These are phyloP conservation scores for Exophiala bonariae DNA, from an alignment of 2,329 filamentous ascomycete genomes.

Conservation along the genomic window DNA sequence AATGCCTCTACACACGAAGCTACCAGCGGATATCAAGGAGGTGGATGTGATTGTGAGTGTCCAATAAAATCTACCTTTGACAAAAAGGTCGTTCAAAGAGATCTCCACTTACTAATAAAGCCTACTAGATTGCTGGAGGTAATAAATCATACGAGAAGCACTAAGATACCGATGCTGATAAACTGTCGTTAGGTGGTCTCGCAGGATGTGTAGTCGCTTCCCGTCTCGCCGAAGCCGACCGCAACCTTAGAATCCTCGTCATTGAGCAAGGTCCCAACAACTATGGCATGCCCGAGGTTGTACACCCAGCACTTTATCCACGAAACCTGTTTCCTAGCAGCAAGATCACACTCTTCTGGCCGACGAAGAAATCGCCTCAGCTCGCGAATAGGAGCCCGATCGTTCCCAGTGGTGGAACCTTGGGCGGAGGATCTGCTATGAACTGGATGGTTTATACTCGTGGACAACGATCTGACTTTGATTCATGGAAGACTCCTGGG, in stretches of 20 bases:
- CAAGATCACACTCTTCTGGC: slow-evolving; percentile 55
- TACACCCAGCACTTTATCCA: slow-evolving; percentile 53
- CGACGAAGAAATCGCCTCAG: slow-evolving; percentile 44
- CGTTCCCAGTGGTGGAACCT: slow-evolving; percentile 48
- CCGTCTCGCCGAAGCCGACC: slow-evolving; percentile 53
- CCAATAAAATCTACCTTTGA: too few species aligned
- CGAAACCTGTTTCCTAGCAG: slow-evolving; percentile 49
- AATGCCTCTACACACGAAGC: slow-evolving; percentile 2
- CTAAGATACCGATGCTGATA: too few species aligned
- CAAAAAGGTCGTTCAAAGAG: too few species aligned
- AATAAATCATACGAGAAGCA: too few species aligned
- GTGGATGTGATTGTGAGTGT: slow-evolving; percentile 4
- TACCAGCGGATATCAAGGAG: neutral
- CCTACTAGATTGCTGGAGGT: too few species aligned
- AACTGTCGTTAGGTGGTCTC: slow-evolving; percentile 40
- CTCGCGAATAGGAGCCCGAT: slow-evolving; percentile 32
- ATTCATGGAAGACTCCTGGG: slow-evolving; percentile 54
- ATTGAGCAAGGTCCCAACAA: slow-evolving; percentile 58
- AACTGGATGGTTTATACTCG: slow-evolving; percentile 58
- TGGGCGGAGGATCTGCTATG: slow-evolving; percentile 64
- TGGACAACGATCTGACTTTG: slow-evolving; percentile 37
- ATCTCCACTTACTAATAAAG: too few species aligned
- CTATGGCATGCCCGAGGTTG: slow-evolving; percentile 50
- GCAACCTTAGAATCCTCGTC: slow-evolving; percentile 51
- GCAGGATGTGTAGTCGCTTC: slow-evolving; percentile 52